phyloP scores from a whole-genome alignment of 2,329 filamentous ascomycete genomes.

The Botrytis hyacinthi region DNA sequence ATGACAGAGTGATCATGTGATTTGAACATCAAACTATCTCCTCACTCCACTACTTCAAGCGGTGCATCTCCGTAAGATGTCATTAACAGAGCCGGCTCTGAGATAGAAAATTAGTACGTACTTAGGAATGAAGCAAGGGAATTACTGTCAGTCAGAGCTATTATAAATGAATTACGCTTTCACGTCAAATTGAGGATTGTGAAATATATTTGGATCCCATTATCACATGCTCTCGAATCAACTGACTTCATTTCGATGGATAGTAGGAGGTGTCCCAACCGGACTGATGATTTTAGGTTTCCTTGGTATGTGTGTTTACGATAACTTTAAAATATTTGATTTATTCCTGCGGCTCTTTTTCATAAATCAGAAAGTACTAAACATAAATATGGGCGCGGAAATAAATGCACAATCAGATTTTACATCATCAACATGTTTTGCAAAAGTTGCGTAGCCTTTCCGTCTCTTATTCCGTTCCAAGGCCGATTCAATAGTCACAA shows the following conservation, averaged over 20 bases:
- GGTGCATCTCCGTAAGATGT: background rate
- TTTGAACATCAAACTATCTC: background rate
- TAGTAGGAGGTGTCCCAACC: background rate
- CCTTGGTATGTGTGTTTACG: background rate
- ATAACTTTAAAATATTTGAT: background rate
- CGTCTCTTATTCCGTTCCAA: background rate
- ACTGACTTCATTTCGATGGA: too few relatives aligned
- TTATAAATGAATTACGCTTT: background rate
- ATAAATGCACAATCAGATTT: background rate
- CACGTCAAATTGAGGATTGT: background rate
- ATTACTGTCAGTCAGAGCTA: background rate
- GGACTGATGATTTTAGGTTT: background rate
- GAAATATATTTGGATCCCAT: background rate
- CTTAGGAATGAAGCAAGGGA: background rate
- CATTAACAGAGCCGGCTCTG: background rate
- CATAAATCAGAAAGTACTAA: background rate
- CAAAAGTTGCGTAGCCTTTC: background rate
- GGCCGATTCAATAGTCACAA: background rate
- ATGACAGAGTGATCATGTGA: background rate
- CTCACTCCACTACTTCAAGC: background rate
- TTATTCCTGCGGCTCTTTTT: background rate
- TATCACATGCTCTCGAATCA: background rate
- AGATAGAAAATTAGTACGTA: background rate
- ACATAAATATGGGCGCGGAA: background rate
- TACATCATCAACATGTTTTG: background rate